Base-by-base conservation (phyloP, 2,329 filamentous ascomycete species). In the Mycosphaerella sp. region DNA sequence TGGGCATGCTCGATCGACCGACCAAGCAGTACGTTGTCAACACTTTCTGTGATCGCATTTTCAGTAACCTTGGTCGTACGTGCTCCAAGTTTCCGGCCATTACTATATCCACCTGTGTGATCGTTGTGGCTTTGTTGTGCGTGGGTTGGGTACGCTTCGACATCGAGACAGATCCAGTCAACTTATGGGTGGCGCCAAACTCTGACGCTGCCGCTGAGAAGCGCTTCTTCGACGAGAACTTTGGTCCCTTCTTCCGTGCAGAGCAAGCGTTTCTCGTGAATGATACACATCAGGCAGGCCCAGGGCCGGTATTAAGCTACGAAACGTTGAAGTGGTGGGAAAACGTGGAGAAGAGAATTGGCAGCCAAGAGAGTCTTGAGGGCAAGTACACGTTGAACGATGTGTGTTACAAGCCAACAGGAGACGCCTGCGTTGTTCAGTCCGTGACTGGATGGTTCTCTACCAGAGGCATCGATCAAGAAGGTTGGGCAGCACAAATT, bases 201-300 rank as follows among this genome's bases (percentile, higher is more conserved):
- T 97, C 93, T 3, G 81, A 84, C 43, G 91, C 94, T 16, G 93
- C 93, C 0, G 80, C 89, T 66, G 91, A 98, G 67, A 98, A 98
- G 72, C 79, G 79, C 1, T 98, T 94, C 66, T 98, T 97, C 59
- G 94, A 98, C 66, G 69, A 80, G 32, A 89, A 89, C 61, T 98
- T 98, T 66, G 94, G 93, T 0, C 89, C 91, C 0, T 98, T 98
- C 65, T 98, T 93, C 71, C 86, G 93, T 36, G 86, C 90, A 0
- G 87, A 98, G 68, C 93, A 98, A 70, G 81, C 84, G 0, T 98
- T 98, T 68, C 70, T 98, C 12, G 89, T 97, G 55, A 98, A 97
- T 57, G 90, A 96, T 60, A 89, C 83, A 0, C 68, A 78, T 0
- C 62, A 77, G 2, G 75, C 76, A 2, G 80, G 80, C 0, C 77